Evolutionary conservation across 257 asterid species (phyloP), one percentile per base, ranked within the genome.

Genomic region (Gentiana dahurica): DNA sequence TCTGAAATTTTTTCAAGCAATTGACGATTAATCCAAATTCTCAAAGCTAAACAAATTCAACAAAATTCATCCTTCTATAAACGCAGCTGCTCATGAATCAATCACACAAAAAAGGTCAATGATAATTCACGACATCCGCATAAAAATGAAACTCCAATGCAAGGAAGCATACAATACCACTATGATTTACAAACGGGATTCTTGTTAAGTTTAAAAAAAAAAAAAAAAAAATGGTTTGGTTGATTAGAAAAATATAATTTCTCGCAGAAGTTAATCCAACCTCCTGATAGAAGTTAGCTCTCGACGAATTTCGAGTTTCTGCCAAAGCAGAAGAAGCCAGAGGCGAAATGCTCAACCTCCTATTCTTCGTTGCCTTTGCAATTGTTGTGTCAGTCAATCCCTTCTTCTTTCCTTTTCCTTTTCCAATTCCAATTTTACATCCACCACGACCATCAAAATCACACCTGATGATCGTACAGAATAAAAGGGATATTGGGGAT

Each of bases 401-500:
- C 58, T 55, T 68, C 76, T 64, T 72, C 75, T 67, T 75, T 55
- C 57, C 70, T 53, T 79, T 81, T 24, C 24, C 24, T 24, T 24
- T 24, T 24, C 24, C 24, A 74, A 36, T 72, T 68, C 69, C 83
- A 77, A 71, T 75, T 85, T 80, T 71, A 77, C 73, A 71, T 75
- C 82, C 80, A 77, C 73, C 72, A 71, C 50, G 70, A 69, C 80
- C 82, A 75, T 81, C 80, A 71, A 68, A 74, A 64, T 52, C 87
- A 75, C 55, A 79, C 84, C 97, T 83, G 82, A 69, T 76, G 84
- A 89, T 79, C 81, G 69, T 70, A 75, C 79, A 80, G 74, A 77
- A 77, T 5, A 53, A 81, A 77, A 72, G 73, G 82, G 69, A 77
- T 64, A 73, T 79, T 79, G 81, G 80, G 81, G 71, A 65, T 74